These are phyloP conservation scores for Hyphopichia fennica DNA, from an alignment of 1,139 yeast species.

Conservation along the genomic window DNA sequence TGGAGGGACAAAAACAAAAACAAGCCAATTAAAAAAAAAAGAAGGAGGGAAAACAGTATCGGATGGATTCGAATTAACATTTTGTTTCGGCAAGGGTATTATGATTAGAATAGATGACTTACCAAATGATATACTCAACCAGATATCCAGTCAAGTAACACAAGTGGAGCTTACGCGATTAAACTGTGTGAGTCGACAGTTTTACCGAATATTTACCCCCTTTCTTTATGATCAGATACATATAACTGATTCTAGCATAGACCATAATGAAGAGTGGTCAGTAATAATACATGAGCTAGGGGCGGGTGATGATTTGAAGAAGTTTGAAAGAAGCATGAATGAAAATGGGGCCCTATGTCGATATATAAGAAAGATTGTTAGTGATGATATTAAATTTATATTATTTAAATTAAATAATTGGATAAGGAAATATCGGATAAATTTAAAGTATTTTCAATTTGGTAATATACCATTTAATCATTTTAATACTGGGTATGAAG, in stretches of 20 bases:
- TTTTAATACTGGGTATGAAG: constrained; percentile 11
- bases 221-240: not conserved
- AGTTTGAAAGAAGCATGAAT: not conserved
- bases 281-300: not conserved
- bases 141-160: not conserved
- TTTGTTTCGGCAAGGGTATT: too few species aligned
- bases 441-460: constrained; percentile 7
- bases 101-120: not conserved
- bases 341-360: constrained; percentile 3
- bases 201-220: not conserved
- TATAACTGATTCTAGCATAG: not conserved
- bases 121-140: not conserved
- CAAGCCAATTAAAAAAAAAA: too few species aligned
- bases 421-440: constrained; percentile 6
- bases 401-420: constrained; percentile 13
- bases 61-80: too few species aligned
- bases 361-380: constrained; percentile 6
- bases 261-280: not conserved
- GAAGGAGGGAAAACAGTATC: too few species aligned
- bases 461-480: constrained; percentile 19
- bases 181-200: not conserved
- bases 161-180: not conserved
- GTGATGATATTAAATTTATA: constrained; percentile 12
- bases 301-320: not conserved
- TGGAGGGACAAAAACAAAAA: too few species aligned